Evolutionary conservation across 768 basidiomycete species (phyloP).

Genomic region (Lactifluus hygrophoroides): DNA sequence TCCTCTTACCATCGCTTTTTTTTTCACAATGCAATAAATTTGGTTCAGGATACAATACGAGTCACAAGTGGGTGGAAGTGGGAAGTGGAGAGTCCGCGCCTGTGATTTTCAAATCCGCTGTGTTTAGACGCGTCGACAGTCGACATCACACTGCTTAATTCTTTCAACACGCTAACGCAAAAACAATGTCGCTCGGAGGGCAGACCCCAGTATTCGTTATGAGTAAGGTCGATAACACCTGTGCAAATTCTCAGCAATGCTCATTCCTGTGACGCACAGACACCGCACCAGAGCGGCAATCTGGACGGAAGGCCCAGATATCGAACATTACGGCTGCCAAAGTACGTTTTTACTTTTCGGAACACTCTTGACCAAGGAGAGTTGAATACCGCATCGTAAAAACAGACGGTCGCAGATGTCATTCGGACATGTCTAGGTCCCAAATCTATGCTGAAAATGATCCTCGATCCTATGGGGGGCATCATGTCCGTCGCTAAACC

Average conservation of each 20-base stretch:
- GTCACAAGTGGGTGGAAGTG: too few relatives aligned
- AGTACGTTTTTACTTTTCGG: constrained; percentile 37
- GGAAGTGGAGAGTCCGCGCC: background rate
- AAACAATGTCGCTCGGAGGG: constrained; percentile 32
- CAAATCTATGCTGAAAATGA: constrained; percentile 99
- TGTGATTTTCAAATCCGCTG: background rate
- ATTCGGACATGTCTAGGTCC: constrained; percentile 96
- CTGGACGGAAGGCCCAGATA: constrained; percentile 90
- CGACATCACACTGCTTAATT: background rate
- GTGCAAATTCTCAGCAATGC: background rate
- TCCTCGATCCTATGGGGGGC: constrained; percentile 98
- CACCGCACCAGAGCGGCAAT: constrained; percentile 88
- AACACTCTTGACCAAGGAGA: background rate
- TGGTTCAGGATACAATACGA: too few relatives aligned
- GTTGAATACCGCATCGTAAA: background rate
- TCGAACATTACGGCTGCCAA: constrained; percentile 97
- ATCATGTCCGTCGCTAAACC: constrained; percentile 63
- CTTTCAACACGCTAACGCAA: constrained; percentile 3
- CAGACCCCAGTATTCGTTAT: constrained; percentile 81
- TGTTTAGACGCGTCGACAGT: background rate
- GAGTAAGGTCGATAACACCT: constrained; percentile 38
- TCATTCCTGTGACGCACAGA: constrained; percentile 39
- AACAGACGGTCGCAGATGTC: constrained; percentile 92
- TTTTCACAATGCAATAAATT: too few relatives aligned
- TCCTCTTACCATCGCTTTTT: background rate